Evolutionary conservation across 176 grass and related monocot genomes (phyloP), one percentile per base, ranked within the genome.

Genomic region (Aegilops umbellulata): DNA sequence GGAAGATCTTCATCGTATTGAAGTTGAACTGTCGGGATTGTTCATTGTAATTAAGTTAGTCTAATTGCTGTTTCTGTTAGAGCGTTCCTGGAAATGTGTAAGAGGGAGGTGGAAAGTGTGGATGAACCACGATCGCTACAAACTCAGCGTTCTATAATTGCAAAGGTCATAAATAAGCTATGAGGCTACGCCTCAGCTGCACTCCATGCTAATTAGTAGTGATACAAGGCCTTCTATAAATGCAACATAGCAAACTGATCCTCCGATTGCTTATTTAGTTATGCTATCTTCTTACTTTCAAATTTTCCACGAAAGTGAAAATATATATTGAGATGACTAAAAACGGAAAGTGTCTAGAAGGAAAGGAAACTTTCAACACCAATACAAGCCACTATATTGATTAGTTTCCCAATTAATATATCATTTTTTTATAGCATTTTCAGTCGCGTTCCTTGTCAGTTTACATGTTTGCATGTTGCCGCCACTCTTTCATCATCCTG

Each of bases 391-490:
- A 49, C 27, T 62, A 27, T 31, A 72, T 53, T 10, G 7, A 69
- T 86, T 38, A 35, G 36, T 89, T 30, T 62, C 49, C 22, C 17
- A 24, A 66, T 85, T 81, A 89, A 85, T 51, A 65, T 46, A 22
- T 22, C 5, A 29, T 9, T 10, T 38, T 51, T 36, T 19, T 49
- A 62, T 61, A 44, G 32, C 3, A 23, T 79, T 66, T 46, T 84
- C 55, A 25, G 5, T 84, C 26, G 26, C 20, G 17, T 89, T 75
- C 36, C 35, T 84, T 78, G 29, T 38, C 12, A 72, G 25, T 78
- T 90, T 44, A 71, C 17, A 60, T 86, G 23, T 47, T 62, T 51
- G 10, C 23, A 25, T 76, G 20, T 51, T 20, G 31, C 22, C 36
- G 8, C 72, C 24, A 20, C 2, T 23, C 29, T 82, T 70, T 63